Evolutionary conservation across 2,329 filamentous ascomycete genomes (phyloP), one percentile per base, ranked within the genome.

Genomic region (Xylariaceae sp.): DNA sequence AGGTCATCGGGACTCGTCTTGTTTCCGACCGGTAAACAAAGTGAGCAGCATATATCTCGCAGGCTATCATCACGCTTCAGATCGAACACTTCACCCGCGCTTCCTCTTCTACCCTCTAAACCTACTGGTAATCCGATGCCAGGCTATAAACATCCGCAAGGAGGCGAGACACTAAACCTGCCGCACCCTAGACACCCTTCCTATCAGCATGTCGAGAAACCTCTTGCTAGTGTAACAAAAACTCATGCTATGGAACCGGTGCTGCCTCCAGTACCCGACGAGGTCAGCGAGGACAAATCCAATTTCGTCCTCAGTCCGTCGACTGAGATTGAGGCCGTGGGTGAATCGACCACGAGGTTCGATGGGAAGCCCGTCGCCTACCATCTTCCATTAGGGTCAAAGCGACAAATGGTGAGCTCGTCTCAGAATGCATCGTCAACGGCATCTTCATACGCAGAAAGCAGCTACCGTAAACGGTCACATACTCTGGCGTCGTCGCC

Each of bases 31-130:
- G 68, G 46, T 54, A 63, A 51, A 57, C 57, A 51, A 55, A 57
- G 41, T 54, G 61, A 40, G 18, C 55, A 61, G 10, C 55, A 59
- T 26, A 55, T 59, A 3, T 62, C 65, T 10, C 66, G 60, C n/a
- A 65, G 53, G 41, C 56, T 69, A 45, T 72, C 75, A 8, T 70
- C 77, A 2, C 73, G 69, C 32, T 59, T 69, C 18, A 76, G 81
- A 26, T 80, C 81, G 2, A 79, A 80, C 59, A 84, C 81, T 3
- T 79, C 78, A 13, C 80, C 81, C 1, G 77, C 76, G 13, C 66
- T 69, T 18, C 64, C 79, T 5, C 69, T 68, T 3, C 80, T 79
- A 4, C 77, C 78, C 1, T 68, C 67, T 1, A 65, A 63, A 19
- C 60, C 67, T 5, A 67, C 49, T 19, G 77, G 74, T 49, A 59